phyloP scores from a whole-genome alignment of 2,329 filamentous ascomycete genomes.

The Botryotinia convoluta region DNA sequence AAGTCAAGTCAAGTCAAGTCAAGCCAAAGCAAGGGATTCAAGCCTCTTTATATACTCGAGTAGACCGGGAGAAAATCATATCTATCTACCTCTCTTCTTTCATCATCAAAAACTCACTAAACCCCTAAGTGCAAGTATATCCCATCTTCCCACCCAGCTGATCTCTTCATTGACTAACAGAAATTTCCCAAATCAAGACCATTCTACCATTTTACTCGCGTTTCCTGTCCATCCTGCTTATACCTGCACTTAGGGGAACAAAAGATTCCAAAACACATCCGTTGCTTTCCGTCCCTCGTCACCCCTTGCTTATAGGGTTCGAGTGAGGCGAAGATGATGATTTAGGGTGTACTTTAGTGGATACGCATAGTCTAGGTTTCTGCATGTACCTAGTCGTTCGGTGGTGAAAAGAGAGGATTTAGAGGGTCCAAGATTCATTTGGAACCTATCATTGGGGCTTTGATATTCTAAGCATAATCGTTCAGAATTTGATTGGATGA shows the following conservation, averaged over 20 bases:
- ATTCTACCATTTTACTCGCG: not conserved
- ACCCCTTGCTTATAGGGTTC: constrained; percentile 18
- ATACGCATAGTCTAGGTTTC: not conserved
- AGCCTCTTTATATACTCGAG: not conserved
- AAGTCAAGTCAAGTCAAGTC: not conserved
- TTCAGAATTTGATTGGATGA: not conserved
- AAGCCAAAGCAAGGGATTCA: not conserved
- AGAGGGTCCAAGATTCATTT: not conserved
- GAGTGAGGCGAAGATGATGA: constrained; percentile 9
- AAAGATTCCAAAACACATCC: not conserved
- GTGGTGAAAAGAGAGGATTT: constrained; percentile 1
- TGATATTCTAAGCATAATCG: constrained; percentile 1
- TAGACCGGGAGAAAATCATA: not conserved
- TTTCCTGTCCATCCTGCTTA: not conserved
- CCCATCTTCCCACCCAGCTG: constrained; percentile 13
- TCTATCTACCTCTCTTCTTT: not conserved
- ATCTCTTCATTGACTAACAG: constrained; percentile 5
- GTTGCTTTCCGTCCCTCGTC: constrained; percentile 10
- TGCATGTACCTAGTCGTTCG: not conserved
- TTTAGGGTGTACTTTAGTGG: not conserved
- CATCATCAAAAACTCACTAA: constrained; percentile 19
- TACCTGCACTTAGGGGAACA: constrained; percentile 18
- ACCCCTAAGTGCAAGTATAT: constrained; percentile 24
- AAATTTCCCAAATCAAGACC: not conserved
- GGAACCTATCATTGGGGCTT: not conserved